Evolutionary conservation across 768 basidiomycete species (phyloP).

Genomic region (Rhodocollybia butyracea): DNA sequence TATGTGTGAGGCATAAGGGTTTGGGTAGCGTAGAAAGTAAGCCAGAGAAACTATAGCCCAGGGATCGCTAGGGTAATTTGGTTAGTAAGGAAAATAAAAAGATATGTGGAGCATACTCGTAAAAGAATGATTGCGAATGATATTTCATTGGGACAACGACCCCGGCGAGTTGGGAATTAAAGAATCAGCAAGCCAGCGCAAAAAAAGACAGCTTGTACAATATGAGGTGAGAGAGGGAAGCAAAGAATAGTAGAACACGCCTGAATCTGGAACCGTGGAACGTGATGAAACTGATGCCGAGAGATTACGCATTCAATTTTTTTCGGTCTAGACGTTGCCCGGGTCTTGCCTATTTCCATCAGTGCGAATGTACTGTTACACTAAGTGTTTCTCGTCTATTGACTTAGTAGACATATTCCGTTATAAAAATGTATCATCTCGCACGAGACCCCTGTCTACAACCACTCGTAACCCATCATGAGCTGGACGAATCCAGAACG

Average conservation of each 20-base stretch:
- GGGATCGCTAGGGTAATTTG: conserved; percentile 62
- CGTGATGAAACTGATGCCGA: neutral
- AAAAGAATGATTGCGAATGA: conserved; percentile 52
- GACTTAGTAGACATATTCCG: neutral
- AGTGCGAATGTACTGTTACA: no score
- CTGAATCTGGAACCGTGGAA: neutral
- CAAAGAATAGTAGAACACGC: neutral
- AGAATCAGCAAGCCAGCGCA: neutral
- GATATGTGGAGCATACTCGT: conserved; percentile 38
- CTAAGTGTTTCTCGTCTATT: no score
- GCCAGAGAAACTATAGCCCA: conserved; percentile 92
- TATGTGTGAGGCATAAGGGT: conserved; percentile 91
- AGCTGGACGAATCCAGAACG: conserved; percentile 65
- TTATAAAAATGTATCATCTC: conserved; percentile 50
- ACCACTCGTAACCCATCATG: conserved; percentile 69
- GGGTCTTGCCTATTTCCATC: no score
- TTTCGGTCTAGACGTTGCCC: no score
- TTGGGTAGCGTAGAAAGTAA: conserved; percentile 94
- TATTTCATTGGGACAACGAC: conserved; percentile 43
- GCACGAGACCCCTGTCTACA: conserved; percentile 39
- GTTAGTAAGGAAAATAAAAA: conserved; percentile 12
- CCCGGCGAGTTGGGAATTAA: conserved; percentile 1
- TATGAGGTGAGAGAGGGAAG: neutral
- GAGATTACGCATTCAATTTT: no score
- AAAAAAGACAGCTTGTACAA: neutral